phyloP scores from a whole-genome alignment of 192 early-diverging fungal species.

The Radiomyces spectabilis region DNA sequence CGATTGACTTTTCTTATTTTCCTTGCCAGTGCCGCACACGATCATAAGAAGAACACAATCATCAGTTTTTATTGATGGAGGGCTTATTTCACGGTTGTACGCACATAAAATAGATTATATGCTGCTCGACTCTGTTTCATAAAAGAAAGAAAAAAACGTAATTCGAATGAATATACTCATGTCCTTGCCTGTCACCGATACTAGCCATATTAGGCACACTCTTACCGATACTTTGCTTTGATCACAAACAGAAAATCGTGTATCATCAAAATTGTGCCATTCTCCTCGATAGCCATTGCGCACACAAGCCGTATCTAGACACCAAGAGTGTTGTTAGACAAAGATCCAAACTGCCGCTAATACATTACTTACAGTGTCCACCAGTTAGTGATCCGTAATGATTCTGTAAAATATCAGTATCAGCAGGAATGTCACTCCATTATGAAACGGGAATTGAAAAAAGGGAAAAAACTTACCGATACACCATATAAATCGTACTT shows the following conservation, averaged over 20 bases:
- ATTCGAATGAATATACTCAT: not conserved
- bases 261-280: constrained; percentile 89
- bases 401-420: constrained; percentile 32
- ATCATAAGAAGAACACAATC: too few species aligned
- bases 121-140: constrained; percentile 44
- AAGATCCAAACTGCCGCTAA: constrained; percentile 27
- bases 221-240: constrained; percentile 49
- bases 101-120: constrained; percentile 55
- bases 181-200: not conserved
- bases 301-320: constrained; percentile 57
- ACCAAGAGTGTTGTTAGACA: not conserved
- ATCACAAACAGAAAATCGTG: constrained; percentile 53
- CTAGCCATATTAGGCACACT: not conserved
- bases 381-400: constrained; percentile 71
- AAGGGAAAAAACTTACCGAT: constrained; percentile 48
- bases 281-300: constrained; percentile 48
- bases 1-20: too few species aligned
- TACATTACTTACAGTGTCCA: constrained; percentile 50
- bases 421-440: constrained; percentile 53
- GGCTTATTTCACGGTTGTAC: constrained; percentile 25
- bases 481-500: constrained; percentile 78
- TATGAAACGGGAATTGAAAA: constrained; percentile 29
- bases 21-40: too few species aligned
- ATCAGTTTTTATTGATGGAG: too few species aligned
- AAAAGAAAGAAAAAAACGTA: not conserved